These are phyloP conservation scores for Boletus mariae DNA, from an alignment of 1,284 basidiomycete genomes.

Conservation along the genomic window DNA sequence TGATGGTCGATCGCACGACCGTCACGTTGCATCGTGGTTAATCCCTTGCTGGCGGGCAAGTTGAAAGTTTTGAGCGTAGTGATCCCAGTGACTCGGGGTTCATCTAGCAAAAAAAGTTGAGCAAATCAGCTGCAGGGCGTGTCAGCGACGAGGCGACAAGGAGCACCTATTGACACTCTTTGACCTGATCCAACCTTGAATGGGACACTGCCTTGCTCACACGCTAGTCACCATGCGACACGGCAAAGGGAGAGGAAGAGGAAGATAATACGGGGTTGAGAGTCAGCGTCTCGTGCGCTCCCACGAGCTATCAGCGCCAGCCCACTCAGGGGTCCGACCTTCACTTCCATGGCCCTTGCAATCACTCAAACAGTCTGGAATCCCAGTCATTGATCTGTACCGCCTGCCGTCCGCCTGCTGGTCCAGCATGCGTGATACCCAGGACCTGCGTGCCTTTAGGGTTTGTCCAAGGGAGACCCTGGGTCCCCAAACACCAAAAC, in stretches of 20 bases:
- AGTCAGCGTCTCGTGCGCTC: conserved; percentile 19
- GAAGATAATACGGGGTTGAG: conserved; percentile 7
- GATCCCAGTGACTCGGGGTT: conserved; percentile 15
- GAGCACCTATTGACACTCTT: neutral
- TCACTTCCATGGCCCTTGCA: conserved; percentile 18
- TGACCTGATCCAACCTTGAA: conserved; percentile 11
- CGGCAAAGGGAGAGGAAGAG: neutral
- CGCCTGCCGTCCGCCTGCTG: conserved; percentile 32
- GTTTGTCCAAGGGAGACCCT: conserved; percentile 29
- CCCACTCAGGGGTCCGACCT: conserved; percentile 34
- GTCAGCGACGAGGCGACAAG: conserved; percentile 28
- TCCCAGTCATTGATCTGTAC: conserved; percentile 33
- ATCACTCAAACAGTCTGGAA: conserved; percentile 33
- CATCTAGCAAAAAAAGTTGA: conserved; percentile 8
- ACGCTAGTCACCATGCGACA: conserved; percentile 10
- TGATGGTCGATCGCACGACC: conserved; percentile 12
- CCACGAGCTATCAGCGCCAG: conserved; percentile 28
- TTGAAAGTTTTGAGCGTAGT: conserved; percentile 8
- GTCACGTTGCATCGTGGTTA: conserved; percentile 26
- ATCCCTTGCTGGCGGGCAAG: conserved; percentile 13
- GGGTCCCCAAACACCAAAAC: conserved; percentile 22
- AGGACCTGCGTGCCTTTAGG: conserved; percentile 32
- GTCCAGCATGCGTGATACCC: conserved; percentile 32
- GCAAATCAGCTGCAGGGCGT: conserved; percentile 21
- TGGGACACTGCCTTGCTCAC: conserved; percentile 8